Percentiles rank a stretch among this genome's conserved stretches.
phyloP scores from a whole-genome alignment of 345 rosid genomes.

The Hibiscus mutabilis region DNA sequence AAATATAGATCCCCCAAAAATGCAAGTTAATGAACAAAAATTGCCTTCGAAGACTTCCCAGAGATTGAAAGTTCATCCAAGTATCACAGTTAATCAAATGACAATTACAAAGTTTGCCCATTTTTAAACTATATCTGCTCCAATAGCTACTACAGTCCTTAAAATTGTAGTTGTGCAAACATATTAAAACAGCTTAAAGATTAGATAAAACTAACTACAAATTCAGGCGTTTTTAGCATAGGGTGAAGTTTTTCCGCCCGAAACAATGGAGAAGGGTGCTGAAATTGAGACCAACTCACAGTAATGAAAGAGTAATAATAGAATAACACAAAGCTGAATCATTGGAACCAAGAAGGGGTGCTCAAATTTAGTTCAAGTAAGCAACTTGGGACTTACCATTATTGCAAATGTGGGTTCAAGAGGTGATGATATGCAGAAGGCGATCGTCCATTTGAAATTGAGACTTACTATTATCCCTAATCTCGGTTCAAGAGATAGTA shows the following conservation, averaged over 20 bases:
- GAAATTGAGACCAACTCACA: not conserved
- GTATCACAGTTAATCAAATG: slow-evolving; percentile 83
- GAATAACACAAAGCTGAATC: not conserved
- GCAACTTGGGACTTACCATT: too few species aligned
- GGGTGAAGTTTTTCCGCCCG: not conserved
- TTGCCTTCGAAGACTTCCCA: slow-evolving; percentile 88
- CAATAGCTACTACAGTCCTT: not conserved
- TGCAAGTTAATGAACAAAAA: not conserved
- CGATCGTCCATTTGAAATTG: too few species aligned
- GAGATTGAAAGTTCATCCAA: slow-evolving; percentile 84
- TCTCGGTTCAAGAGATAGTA: too few species aligned
- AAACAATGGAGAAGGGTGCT: slow-evolving; percentile 24
- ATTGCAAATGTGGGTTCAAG: too few species aligned
- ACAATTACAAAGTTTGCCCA: slow-evolving; percentile 70
- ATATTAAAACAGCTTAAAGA: too few species aligned
- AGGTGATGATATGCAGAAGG: too few species aligned
- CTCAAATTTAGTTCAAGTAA: too few species aligned
- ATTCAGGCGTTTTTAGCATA: slow-evolving; percentile 20
- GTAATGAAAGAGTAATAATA: not conserved
- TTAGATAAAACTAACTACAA: too few species aligned
- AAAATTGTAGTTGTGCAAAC: too few species aligned
- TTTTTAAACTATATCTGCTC: slow-evolving; percentile 81
- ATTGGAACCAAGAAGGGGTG: not conserved
- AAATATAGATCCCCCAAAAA: not conserved
- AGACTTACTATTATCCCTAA: too few species aligned